Evolutionary conservation across 176 grass and related monocot species (phyloP), one percentile per base, ranked within the genome.

Genomic region (Raddia distichophylla): DNA sequence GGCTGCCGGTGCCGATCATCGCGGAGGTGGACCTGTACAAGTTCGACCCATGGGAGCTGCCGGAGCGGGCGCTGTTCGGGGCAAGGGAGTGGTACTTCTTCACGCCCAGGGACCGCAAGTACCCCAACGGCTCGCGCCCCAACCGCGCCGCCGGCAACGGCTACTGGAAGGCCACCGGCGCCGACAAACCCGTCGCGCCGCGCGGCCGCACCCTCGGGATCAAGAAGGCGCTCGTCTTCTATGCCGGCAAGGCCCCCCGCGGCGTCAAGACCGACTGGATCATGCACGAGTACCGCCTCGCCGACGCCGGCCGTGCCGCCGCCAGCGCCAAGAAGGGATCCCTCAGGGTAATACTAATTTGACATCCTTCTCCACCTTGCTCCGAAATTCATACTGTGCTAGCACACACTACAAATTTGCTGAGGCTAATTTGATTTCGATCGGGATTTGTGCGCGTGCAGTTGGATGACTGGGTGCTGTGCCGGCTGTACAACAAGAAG

Each of bases 151-250:
- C 88, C 5, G 84, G 88, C 0, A 83, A 90, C 79, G 88, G 88
- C 0, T 90, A 90, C 84, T 90, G 88, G 88, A 90, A 90, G 84
- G 88, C 88, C 73, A 90, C 88, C 34, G 88, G 88, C 1, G 84
- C 88, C 0, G 88, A 90, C 34, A 90, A 86, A 84, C 84, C 84
- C 83, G 61, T 90, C 60, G 79, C 84, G 79, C 88, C 84, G 0
- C 3, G 68, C 0, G 84, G 88, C 0, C 68, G 68, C 19, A 86
- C 79, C 53, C 69, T 94, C 5, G 94, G 94, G 74, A 94, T 97
- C 78, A 97, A 97, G 94, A 97, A 97, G 87, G 92, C 94, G 48
- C 71, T 97, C 19, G 94, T 97, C 1, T 97, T 97, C 67, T 97
- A 97, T 2, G 91, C 94, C 0, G 92, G 94, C 0, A 97, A 97